Conservation (phyloP, 371 early-diverging fungal species). For the Massospora cicadina region DNA sequence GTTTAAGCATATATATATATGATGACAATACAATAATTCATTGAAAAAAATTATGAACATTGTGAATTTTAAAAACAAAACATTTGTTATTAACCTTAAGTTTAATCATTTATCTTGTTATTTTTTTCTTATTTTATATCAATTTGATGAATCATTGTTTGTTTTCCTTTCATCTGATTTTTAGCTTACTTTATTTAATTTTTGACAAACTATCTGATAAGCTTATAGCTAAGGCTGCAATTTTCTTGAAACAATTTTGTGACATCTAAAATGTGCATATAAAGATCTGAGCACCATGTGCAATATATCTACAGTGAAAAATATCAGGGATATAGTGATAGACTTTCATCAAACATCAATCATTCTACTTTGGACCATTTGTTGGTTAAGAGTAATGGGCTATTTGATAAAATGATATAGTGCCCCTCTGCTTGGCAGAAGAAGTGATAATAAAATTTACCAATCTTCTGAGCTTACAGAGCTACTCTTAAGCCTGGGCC, state of each 20-base stretch:
- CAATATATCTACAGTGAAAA: neutral
- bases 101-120: too few species aligned
- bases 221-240: too few species aligned
- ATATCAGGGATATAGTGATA: neutral
- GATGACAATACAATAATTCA: too few species aligned
- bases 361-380: neutral
- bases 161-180: too few species aligned
- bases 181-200: too few species aligned
- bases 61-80: too few species aligned
- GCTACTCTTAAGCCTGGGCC: neutral
- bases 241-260: neutral
- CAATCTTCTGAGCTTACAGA: neutral
- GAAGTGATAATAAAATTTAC: neutral
- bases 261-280: neutral
- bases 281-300: neutral
- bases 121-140: too few species aligned
- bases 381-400: neutral
- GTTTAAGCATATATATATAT: too few species aligned
- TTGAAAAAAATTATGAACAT: too few species aligned
- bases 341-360: neutral
- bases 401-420: neutral
- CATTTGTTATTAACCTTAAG: too few species aligned
- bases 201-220: too few species aligned
- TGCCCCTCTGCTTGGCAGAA: neutral
- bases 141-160: too few species aligned